Conservation (phyloP, 306 rosid species). For the Fragaria ananassa region DNA sequence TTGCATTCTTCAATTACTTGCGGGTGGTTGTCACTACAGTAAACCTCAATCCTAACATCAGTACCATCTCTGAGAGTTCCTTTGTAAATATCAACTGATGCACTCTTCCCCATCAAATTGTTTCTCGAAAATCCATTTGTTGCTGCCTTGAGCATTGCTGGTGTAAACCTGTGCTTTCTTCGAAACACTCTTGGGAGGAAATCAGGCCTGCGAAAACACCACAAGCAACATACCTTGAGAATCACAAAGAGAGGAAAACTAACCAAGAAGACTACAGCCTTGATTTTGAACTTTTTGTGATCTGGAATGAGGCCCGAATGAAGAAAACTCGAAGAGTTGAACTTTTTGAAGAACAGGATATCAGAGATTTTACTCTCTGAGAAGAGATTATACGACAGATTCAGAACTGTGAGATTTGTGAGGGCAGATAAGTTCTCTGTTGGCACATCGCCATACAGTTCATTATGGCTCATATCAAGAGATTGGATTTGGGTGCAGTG, state of each 20-base stretch:
- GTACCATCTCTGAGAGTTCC: constrained; percentile 58
- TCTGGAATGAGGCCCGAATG: constrained; percentile 53
- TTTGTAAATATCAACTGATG: constrained; percentile 50
- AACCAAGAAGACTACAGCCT: constrained; percentile 40
- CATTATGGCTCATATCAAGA: constrained; percentile 61
- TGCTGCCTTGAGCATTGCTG: constrained; percentile 51
- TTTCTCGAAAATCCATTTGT: constrained; percentile 43
- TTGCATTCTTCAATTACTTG: constrained; percentile 49
- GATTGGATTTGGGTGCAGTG: constrained; percentile 52
- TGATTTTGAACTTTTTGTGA: constrained; percentile 37
- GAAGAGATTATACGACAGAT: constrained; percentile 55
- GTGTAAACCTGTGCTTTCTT: constrained; percentile 41
- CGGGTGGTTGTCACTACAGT: constrained; percentile 28
- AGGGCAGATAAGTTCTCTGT: constrained; percentile 44
- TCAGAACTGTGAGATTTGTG: constrained; percentile 47
- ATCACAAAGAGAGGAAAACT: constrained; percentile 57
- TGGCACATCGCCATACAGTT: constrained; percentile 55
- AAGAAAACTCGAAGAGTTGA: constrained; percentile 54
- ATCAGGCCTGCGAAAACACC: constrained; percentile 60
- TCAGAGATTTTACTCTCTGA: constrained; percentile 49
- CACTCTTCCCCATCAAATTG: constrained; percentile 53
- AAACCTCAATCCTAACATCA: constrained; percentile 61
- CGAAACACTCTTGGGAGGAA: constrained; percentile 46
- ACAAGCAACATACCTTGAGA: constrained; percentile 41
- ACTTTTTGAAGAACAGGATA: constrained; percentile 41